Evolutionary conservation across 441 rosid genomes (phyloP).

Genomic region (Gossypium lobatum): DNA sequence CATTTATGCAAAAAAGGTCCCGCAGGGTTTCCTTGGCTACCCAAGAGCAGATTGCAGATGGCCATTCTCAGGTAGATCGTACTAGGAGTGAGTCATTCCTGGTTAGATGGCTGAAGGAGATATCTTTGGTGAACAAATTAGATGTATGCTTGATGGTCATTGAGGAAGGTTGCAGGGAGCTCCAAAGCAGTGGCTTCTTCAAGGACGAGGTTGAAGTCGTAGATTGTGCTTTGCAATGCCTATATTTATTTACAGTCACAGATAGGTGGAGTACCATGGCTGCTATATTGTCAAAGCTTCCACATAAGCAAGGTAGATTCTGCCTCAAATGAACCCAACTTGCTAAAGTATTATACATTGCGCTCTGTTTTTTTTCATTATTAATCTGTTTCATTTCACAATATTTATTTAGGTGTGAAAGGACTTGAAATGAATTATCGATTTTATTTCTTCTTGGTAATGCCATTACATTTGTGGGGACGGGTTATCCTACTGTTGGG

Average conservation of each 20-base stretch:
- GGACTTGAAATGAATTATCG: not conserved
- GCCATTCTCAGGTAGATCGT: constrained; percentile 23
- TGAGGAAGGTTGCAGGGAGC: constrained; percentile 75
- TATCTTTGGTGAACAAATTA: constrained; percentile 56
- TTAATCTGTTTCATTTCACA: not conserved
- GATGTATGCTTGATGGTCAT: constrained; percentile 75
- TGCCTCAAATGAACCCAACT: not conserved
- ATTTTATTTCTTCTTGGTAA: constrained; percentile 8
- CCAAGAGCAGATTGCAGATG: constrained; percentile 20
- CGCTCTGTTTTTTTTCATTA: constrained; percentile 5
- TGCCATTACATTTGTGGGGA: not conserved
- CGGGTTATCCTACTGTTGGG: not conserved
- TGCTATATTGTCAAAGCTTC: constrained; percentile 77
- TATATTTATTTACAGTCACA: constrained; percentile 62
- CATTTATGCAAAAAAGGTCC: constrained; percentile 62
- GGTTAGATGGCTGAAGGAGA: constrained; percentile 87
- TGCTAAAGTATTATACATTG: not conserved
- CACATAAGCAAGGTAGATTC: constrained; percentile 59
- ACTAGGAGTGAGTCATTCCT: constrained; percentile 53
- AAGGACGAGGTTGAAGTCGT: constrained; percentile 67
- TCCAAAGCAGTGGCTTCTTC: constrained; percentile 47
- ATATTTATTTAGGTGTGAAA: not conserved
- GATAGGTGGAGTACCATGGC: constrained; percentile 86
- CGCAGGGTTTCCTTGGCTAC: constrained; percentile 17
- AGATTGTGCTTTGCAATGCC: constrained; percentile 79